Percentiles rank a stretch among this genome's conserved stretches.
These are phyloP conservation scores for Amanita fuliginea DNA, from an alignment of 768 basidiomycete genomes.

Conservation along the genomic window DNA sequence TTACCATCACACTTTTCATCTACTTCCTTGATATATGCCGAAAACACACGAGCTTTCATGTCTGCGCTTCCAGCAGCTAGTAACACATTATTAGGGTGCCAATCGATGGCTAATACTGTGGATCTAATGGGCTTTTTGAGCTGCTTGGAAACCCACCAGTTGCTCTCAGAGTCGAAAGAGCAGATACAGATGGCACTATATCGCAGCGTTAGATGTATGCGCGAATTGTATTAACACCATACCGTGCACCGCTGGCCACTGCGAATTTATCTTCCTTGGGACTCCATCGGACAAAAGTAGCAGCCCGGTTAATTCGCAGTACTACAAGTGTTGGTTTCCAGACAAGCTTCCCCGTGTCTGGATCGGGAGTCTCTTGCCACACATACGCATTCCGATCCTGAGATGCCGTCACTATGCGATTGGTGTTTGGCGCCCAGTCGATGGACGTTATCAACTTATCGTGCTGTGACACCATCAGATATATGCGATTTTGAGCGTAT, in stretches of 20 bases:
- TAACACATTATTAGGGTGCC: constrained; percentile 98
- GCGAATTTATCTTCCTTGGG: constrained; percentile 98
- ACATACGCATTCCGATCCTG: constrained; percentile 99
- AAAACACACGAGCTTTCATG: constrained; percentile 95
- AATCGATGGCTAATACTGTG: constrained; percentile 89
- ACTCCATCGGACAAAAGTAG: constrained; percentile 93
- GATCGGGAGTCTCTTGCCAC: constrained; percentile 78
- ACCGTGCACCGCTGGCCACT: constrained; percentile 94
- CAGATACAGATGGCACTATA: constrained; percentile 87
- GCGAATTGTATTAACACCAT: constrained; percentile 7
- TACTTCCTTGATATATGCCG: constrained; percentile 97
- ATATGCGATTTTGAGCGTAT: neutral
- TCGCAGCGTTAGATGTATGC: constrained; percentile 1
- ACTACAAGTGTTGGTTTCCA: constrained; percentile 99
- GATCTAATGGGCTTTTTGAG: constrained; percentile 97
- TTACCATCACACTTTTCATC: constrained; percentile 63
- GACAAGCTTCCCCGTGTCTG: constrained; percentile 51
- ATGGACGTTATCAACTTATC: constrained; percentile 97
- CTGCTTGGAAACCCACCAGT: constrained; percentile 98
- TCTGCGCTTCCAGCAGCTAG: constrained; percentile 97
- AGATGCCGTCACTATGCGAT: constrained; percentile 97
- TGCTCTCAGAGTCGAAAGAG: constrained; percentile 93
- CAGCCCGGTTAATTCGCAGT: constrained; percentile 90
- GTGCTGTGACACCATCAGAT: constrained; percentile 43
- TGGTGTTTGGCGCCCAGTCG: constrained; percentile 96